Base-by-base conservation (phyloP, 805 yeast species). In the Grigorovia yakushimaensis region DNA sequence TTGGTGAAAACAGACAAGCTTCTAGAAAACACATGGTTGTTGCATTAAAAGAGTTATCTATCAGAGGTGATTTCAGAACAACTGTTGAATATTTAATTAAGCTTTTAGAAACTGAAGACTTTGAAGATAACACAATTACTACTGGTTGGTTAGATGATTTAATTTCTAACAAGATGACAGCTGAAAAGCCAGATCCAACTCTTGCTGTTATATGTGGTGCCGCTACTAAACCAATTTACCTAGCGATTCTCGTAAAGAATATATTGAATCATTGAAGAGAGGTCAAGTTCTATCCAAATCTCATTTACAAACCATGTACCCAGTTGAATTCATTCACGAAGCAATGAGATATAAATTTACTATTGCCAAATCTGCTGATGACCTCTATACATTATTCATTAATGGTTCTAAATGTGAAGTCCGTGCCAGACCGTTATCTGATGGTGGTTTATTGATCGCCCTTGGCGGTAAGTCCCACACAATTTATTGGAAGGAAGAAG, bases 111-210 rank as follows among this genome's bases (percentile, higher is more conserved):
- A 89, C 98, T 21, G 93, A 95, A 47, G 98, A 85, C 64, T 93
- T 93, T 59, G 97, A 88, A 70, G 88, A 84, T 49, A 94, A 93
- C 69, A 91, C 93, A 43, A 91, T 93, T 61, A 93, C 98, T 49
- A 93, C 99, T 49, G 98, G 98, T 48, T 93, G 99, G 99, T 79
- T 93, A 62, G 98, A 93, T 68, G 98, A 91, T 69, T 78, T 93
- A 61, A 93, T 93, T 60, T 74, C 95, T 51, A 86, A 87, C 69
- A 88, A 85, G 60, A 79, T 94, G 67, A 93, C 98, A 38, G 95
- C 96, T 39, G 97, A 93, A 70, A 82, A 97, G 69, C 98, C 98
- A 39, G 97, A 94, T 67, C 79, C 88, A 41, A 76, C 79, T 45
- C 65, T 89, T 50, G 98, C 98, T 33, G 93, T 91, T 44, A 76